Conservation (phyloP, 208 protist species). For the Porcisia deanei region DNA sequence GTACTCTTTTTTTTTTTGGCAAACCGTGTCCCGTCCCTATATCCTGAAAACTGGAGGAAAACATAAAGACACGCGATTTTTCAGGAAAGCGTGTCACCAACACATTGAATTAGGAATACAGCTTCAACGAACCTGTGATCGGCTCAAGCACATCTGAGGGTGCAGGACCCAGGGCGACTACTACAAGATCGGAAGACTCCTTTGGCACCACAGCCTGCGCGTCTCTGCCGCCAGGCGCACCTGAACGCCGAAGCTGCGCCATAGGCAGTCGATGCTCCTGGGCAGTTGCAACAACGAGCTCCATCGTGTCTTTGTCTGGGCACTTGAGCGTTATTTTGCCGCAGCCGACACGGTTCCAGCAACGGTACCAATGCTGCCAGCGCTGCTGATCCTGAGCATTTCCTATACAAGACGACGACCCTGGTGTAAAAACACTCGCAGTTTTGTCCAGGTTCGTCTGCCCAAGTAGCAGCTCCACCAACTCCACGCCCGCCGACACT, state of each 20-base stretch:
- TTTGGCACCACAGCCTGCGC: background rate
- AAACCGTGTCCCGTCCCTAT: too few species aligned
- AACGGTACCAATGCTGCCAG: constrained; percentile 65
- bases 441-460: background rate
- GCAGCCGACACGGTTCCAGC: constrained; percentile 70
- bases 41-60: too few species aligned
- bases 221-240: background rate
- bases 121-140: constrained; percentile 71
- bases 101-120: constrained; percentile 50
- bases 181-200: constrained; percentile 11
- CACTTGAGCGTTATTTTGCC: constrained; percentile 70
- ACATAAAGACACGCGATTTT: background rate
- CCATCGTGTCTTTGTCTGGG: constrained; percentile 32
- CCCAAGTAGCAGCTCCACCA: constrained; percentile 35
- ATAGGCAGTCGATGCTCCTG: constrained; percentile 37
- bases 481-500: constrained; percentile 42
- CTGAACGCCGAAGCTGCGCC: constrained; percentile 3
- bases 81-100: background rate
- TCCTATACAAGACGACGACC: background rate
- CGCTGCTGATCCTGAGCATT: constrained; percentile 12
- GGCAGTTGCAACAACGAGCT: constrained; percentile 23
- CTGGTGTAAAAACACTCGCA: background rate
- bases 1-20: too few species aligned
- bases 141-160: constrained; percentile 48
- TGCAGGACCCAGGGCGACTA: constrained; percentile 67